Evolutionary conservation across 495 filamentous ascomycete species (phyloP).

Genomic region (Daldinia concentrica): DNA sequence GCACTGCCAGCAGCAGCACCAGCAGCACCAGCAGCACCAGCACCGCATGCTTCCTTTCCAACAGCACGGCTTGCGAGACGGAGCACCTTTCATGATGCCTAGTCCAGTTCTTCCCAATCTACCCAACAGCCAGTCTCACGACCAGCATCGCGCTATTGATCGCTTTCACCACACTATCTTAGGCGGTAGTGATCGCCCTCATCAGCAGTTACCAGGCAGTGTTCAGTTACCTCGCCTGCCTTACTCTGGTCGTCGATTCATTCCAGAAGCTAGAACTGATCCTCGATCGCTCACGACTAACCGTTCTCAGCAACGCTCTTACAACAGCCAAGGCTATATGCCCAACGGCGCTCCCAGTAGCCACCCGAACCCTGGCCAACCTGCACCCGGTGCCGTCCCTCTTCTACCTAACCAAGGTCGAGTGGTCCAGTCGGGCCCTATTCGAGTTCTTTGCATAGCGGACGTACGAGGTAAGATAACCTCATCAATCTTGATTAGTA

Average conservation of each 20-base stretch:
- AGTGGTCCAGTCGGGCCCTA: constrained; percentile 84
- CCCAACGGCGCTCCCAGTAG: constrained; percentile 61
- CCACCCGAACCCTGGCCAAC: constrained; percentile 50
- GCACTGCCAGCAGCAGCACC: not conserved
- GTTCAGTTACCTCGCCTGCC: constrained; percentile 1
- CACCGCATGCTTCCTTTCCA: not conserved
- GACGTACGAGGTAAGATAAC: constrained; percentile 87
- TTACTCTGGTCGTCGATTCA: not conserved
- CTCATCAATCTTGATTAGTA: not conserved
- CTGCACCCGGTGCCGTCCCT: constrained; percentile 62
- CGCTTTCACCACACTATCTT: too few species aligned
- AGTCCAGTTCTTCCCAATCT: not conserved
- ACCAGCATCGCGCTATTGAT: constrained; percentile 15
- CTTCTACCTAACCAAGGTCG: constrained; percentile 67
- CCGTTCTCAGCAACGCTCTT: constrained; percentile 53
- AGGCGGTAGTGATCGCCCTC: not conserved
- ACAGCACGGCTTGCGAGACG: not conserved
- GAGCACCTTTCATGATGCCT: constrained; percentile 8
- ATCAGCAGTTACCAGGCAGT: not conserved
- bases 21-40: not conserved
- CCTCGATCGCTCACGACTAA: constrained; percentile 36
- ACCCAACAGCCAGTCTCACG: not conserved
- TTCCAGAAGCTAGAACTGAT: not conserved
- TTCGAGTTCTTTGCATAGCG: constrained; percentile 91
- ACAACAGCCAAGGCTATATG: constrained; percentile 59